Evolutionary conservation across 2,329 filamentous ascomycete genomes (phyloP), one percentile per base, ranked within the genome.

Genomic region (Passalora sequoiae): DNA sequence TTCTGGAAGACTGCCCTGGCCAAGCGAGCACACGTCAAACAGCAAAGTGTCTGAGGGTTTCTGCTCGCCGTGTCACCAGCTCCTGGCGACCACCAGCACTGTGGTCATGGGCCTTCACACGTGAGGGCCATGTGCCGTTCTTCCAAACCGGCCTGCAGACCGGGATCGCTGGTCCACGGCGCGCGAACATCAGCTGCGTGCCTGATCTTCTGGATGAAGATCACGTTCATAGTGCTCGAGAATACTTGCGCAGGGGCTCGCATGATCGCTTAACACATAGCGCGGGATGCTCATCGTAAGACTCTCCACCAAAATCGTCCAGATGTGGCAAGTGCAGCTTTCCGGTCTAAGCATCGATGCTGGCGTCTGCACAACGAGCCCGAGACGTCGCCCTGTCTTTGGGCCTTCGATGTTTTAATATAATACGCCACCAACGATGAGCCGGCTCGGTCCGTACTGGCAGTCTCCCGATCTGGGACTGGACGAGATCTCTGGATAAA

Each of bases 11-110:
- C 22, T 35, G 29, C 32, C 27, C 38, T 25, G 39, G 39, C 33
- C 43, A 51, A 49, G 44, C 49, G 49, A 50, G 46, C 41, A 36
- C 20, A 46, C 21, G 49, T 54, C 49, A 54, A 54, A 52, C 51
- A 31, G 40, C 49, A 46, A 49, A 44, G n/a, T 44, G 51, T 54
- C 44, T 48, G 51, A 52, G 31, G 40, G 46, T 40, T 38, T 24
- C 24, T 20, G 39, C 22, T 33, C 44, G 40, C 47, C 44, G 50
- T 50, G 38, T 45, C 50, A 51, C 50, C 45, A 45, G 9, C 21
- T 27, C 38, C 19, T 41, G 39, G 32, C 49, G 38, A 46, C n/a
- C n/a, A n/a, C 13, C 38, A 21, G 19, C 32, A 40, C 16, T 39
- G 45, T 19, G 41, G 40, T 38, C 38, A 38, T 38, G 38, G 21